Evolutionary conservation across 2,329 filamentous ascomycete genomes (phyloP).

Genomic region (Xylaria sp.): DNA sequence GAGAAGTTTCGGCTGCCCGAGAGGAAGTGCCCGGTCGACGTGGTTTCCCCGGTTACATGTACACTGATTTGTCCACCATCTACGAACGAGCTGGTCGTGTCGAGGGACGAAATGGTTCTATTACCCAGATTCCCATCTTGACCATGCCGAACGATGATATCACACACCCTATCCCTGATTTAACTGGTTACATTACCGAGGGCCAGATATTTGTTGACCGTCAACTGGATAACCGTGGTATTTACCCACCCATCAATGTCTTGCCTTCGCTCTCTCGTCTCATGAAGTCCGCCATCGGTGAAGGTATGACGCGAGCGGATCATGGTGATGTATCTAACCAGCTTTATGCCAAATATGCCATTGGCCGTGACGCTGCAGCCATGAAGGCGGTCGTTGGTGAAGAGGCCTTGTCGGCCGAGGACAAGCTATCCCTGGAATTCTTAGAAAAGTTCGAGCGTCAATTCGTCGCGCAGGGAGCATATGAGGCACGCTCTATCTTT

Average conservation of each 20-base stretch:
- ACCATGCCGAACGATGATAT: slow-evolving; percentile 99
- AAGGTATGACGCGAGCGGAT: slow-evolving; percentile 95
- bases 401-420: slow-evolving; percentile 93
- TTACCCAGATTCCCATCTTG: slow-evolving; percentile 98
- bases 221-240: slow-evolving; percentile 92
- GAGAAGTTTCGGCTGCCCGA: slow-evolving; percentile 96
- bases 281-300: slow-evolving; percentile 99
- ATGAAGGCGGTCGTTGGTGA: slow-evolving; percentile 99
- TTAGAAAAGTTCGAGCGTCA: slow-evolving; percentile 97
- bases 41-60: slow-evolving; percentile 99
- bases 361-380: slow-evolving; percentile 95
- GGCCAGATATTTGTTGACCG: slow-evolving; percentile 98
- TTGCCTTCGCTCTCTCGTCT: slow-evolving; percentile 97
- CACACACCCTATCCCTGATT: slow-evolving; percentile 97
- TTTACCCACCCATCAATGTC: slow-evolving; percentile 99
- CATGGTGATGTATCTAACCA: slow-evolving; percentile 99
- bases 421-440: slow-evolving; percentile 98
- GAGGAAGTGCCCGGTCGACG: slow-evolving; percentile 99
- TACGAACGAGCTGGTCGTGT: slow-evolving; percentile 99
- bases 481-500: slow-evolving; percentile 90
- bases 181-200: slow-evolving; percentile 99
- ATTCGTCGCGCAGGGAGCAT: slow-evolving; percentile 91
- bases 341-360: slow-evolving; percentile 99
- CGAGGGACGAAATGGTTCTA: slow-evolving; percentile 94
- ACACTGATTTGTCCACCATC: slow-evolving; percentile 99